A percentile compares a stretch with the other conserved stretches of the same genome.
These are phyloP conservation scores for Apiospora phragmitis DNA, from an alignment of 2,329 filamentous ascomycete species.

Conservation along the genomic window DNA sequence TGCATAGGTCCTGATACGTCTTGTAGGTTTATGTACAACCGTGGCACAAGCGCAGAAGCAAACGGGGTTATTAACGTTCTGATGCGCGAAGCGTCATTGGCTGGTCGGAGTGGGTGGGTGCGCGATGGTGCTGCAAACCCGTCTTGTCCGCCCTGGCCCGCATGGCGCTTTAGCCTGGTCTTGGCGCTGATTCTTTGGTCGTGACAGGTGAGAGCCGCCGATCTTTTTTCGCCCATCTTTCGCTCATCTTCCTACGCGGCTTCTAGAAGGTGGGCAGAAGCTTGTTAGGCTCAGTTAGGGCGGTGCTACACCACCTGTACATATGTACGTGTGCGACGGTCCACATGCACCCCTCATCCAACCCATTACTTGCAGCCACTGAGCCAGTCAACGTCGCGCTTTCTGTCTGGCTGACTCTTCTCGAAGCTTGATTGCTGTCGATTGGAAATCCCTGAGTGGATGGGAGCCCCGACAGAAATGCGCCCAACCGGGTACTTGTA, in stretches of 20 bases:
- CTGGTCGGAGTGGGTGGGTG: background rate
- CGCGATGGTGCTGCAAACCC: background rate
- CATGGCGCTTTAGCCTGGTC: background rate
- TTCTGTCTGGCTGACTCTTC: background rate
- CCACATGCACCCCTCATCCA: constrained; percentile 7
- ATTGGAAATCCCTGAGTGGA: background rate
- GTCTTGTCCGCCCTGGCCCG: constrained; percentile 7
- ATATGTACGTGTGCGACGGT: background rate
- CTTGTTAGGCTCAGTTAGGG: background rate
- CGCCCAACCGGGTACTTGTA: constrained; percentile 3
- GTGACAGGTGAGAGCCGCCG: background rate
- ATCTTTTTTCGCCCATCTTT: constrained; percentile 8
- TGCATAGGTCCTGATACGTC: background rate
- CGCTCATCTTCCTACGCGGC: background rate
- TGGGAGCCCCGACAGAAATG: background rate
- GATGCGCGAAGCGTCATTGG: background rate
- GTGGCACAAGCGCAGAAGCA: background rate
- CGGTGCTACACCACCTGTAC: background rate
- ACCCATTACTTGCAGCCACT: background rate
- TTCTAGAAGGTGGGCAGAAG: constrained; percentile 11
- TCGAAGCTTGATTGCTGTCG: constrained; percentile 3
- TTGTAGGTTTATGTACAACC: background rate
- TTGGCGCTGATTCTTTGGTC: background rate
- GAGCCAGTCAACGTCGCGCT: background rate
- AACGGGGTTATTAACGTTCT: background rate